Evolutionary conservation across 1,284 basidiomycete species (phyloP).

Genomic region (Golubevia pallescens): DNA sequence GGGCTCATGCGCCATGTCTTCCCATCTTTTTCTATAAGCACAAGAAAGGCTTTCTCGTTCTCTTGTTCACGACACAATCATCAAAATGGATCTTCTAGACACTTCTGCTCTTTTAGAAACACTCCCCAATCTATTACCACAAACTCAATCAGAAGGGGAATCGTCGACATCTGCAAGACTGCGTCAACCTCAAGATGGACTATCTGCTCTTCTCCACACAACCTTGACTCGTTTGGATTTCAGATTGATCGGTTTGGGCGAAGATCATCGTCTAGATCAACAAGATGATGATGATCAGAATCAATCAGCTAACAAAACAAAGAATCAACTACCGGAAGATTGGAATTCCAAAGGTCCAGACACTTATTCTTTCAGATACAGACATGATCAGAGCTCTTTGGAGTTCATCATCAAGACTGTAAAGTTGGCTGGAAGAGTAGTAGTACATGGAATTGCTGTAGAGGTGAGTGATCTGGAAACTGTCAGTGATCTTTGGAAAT

Average conservation of each 20-base stretch:
- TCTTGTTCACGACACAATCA: too few species aligned
- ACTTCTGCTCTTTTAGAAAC: conserved; percentile 36
- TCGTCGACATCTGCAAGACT: conserved; percentile 5
- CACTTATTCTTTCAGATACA: conserved; percentile 41
- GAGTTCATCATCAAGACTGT: conserved; percentile 41
- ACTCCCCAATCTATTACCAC: conserved; percentile 27
- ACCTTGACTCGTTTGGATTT: conserved; percentile 42
- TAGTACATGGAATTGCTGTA: conserved; percentile 37
- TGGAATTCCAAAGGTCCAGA: conserved; percentile 39
- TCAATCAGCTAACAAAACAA: too few species aligned
- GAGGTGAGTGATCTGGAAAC: conserved; percentile 26
- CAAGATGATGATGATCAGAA: conserved; percentile 1
- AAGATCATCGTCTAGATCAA: conserved; percentile 25
- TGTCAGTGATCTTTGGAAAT: too few species aligned
- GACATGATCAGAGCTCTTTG: conserved; percentile 44
- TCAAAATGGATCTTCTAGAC: conserved; percentile 25
- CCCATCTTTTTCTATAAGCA: too few species aligned
- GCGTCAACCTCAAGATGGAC: conserved; percentile 30
- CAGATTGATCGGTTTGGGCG: conserved; percentile 39
- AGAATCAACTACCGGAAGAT: conserved; percentile 16
- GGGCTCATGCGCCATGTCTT: too few species aligned
- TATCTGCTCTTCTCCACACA: conserved; percentile 38
- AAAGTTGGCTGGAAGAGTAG: conserved; percentile 23
- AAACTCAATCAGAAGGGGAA: neutral
- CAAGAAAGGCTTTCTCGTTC: too few species aligned